Base-by-base conservation (phyloP, 2,329 filamentous ascomycete genomes). In the Talaromyces sp. region DNA sequence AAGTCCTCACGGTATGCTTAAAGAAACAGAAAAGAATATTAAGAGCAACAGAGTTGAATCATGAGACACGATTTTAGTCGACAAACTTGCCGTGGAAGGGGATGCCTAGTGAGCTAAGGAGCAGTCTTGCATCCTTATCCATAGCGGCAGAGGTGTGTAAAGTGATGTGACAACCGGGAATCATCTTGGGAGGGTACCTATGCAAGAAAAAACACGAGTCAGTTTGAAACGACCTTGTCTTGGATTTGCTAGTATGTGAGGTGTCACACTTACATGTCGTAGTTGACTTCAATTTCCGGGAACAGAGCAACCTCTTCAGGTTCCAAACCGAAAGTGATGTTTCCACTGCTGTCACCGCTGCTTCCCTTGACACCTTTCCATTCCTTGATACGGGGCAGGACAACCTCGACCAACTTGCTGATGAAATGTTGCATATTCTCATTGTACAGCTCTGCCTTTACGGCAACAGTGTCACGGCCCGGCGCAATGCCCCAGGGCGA, bases 381-480 rank as follows among this genome's bases (percentile, higher is more conserved):
- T 68, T 99, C 94, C 81, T 97, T 99, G 77, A 99, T 95, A 71
- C 88, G 90, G 43, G 94, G 94, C 72, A 97, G 83, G 6, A 99
- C 92, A 9, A 97, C 81, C 72, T 96, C 91, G 59, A 97, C 82
- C 66, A 92, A 81, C 79, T 96, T 96, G 70, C 93, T 89, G 51
- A 99, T 72, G 74, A 99, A 97, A 74, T 97, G 88, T 64, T 91
- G 90, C 69, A 95, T 94, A 61, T 88, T 84, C 72, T 94, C 88
- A 31, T 91, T 91, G 59, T 82, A 81, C 64, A 99, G 78, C 27
- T 90, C 88, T 55, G 85, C 87, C 70, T 93, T 97, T 66, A 90
- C 85, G 62, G 90, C 86, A 56, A 77, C 73, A 29, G 91, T 82
- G 65, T 87, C 83, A 71, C 88, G 86, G 52, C 89, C 89, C 68